Base-by-base conservation (phyloP, 352 stramenopile genomes). In the Phytophthora sp. region DNA sequence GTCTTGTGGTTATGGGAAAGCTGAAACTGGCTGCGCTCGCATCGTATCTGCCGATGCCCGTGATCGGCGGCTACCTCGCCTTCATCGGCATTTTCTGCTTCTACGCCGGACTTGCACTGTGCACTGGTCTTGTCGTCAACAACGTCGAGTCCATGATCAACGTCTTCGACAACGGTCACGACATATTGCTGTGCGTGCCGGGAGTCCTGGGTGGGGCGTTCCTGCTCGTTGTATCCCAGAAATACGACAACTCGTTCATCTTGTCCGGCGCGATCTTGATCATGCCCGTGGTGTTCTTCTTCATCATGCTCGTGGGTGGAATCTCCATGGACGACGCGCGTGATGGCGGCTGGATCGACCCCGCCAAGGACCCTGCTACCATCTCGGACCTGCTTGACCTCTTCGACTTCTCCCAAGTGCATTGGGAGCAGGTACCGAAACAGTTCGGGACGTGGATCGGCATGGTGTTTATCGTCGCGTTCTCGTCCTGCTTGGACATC, bases 381-480 rank as follows among this genome's bases (percentile, higher is more conserved):
- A 79, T 91, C 38, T n/a, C 74, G 24, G 39, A 88, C 18, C 83
- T 89, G 67, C 89, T 91, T 55, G 58, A 87, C 26, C 77, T 98
- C 37, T 92, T 98, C 49, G 82, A 98, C 65, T 96, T 98, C 53
- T 51, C 62, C 18, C 75, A 90, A 43, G 87, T 98, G 6, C 62
- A 96, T 55, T 98, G 92, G 57, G 94, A 79, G 56, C 70, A 79
- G 20, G 58, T 98, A 24, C 91, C 92, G 15, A 74, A 76, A 21
- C 81, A 99, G 49, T 51, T 97, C 20, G 79, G 92, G 4, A 98
- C 90, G 35, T 88, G 95, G 62, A 43, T 98, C 18, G 45, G 88
- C 11, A 98, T 99, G 96, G 96, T 97, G 51, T 93, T 98, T 62
- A 95, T 99, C 5, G 96, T 99, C 0, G 91, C 95, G 1, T 97